Evolutionary conservation across 805 yeast species (phyloP).

Genomic region (Groenewaldozyma salmanticensis): DNA sequence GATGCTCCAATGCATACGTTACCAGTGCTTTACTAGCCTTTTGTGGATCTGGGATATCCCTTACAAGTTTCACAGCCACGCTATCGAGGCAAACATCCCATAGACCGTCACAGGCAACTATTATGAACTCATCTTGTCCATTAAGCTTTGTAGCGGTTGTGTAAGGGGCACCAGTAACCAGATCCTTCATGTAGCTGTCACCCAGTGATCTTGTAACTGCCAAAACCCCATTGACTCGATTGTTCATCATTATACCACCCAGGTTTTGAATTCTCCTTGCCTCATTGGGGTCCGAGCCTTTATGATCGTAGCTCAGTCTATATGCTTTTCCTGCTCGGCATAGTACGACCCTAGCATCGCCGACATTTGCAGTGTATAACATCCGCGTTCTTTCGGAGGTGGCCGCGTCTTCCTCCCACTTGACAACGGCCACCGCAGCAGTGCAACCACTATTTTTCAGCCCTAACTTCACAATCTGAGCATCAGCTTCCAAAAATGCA

Average conservation of each 20-base stretch:
- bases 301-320: slow-evolving; percentile 85
- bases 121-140: slow-evolving; percentile 62
- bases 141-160: slow-evolving; percentile 78
- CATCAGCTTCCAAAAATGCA: slow-evolving; percentile 70
- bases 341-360: slow-evolving; percentile 80
- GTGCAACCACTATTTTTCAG: slow-evolving; percentile 84
- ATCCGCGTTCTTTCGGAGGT: slow-evolving; percentile 33
- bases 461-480: slow-evolving; percentile 46
- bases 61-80: slow-evolving; percentile 67
- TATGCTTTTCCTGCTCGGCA: slow-evolving; percentile 66
- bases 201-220: slow-evolving; percentile 94
- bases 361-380: slow-evolving; percentile 90
- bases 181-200: slow-evolving; percentile 81
- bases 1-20: slow-evolving; percentile 61
- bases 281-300: slow-evolving; percentile 76
- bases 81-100: slow-evolving; percentile 93
- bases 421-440: slow-evolving; percentile 83
- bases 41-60: slow-evolving; percentile 45
- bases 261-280: slow-evolving; percentile 59
- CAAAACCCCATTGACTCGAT: slow-evolving; percentile 88
- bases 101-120: slow-evolving; percentile 91
- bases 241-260: slow-evolving; percentile 85
- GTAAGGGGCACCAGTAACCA: slow-evolving; percentile 84
- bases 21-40: slow-evolving; percentile 61
- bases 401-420: slow-evolving; percentile 56